Evolutionary conservation across 2,329 filamentous ascomycete genomes (phyloP), one percentile per base, ranked within the genome.

Genomic region (Alternaria ethzedia): DNA sequence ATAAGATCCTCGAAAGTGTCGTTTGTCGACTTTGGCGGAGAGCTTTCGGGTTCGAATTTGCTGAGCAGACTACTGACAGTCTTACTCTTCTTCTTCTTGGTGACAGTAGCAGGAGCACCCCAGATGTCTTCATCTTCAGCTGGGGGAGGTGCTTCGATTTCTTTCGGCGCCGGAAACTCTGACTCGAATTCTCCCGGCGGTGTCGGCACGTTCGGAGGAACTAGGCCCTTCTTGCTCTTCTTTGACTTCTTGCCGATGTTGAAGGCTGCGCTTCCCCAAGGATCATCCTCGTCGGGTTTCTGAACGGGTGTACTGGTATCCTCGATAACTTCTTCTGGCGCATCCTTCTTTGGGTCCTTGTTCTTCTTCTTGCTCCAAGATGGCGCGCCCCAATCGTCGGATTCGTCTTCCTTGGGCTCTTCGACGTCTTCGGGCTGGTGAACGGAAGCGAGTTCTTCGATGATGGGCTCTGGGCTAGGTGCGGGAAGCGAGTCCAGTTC

Each of bases 301-400:
- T 83, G 77, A 23, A 83, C 73, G n/a, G 80, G 78, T 9, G 75
- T 76, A 28, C 77, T 78, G 4, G 73, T 74, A 54, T 83, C 81
- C 20, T 81, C 78, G 23, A 81, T 75, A 25, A 80, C 77, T 32
- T 81, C 79, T 23, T 80, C 65, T 8, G 77, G 72, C 13, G 75
- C 77, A 49, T 81, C 80, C 65, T 82, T 83, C 67, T 78, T 78
- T 9, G 74, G 72, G 23, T 67, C 68, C 45, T 72, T 82, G 61
- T 79, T 70, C 63, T 75, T 79, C 57, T 75, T 88, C 64, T 85
- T 87, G 6, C 84, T 83, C 55, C 84, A 86, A 30, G 84, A 85
- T 82, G 87, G 89, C 51, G 85, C 84, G 63, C 81, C 84, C 75
- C 87, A 87, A 68, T 87, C 86, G 61, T 86, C 86, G 57, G 86